phyloP scores from a whole-genome alignment of 1,139 yeast genomes.

The Barnettozyma hawaiiensis region DNA sequence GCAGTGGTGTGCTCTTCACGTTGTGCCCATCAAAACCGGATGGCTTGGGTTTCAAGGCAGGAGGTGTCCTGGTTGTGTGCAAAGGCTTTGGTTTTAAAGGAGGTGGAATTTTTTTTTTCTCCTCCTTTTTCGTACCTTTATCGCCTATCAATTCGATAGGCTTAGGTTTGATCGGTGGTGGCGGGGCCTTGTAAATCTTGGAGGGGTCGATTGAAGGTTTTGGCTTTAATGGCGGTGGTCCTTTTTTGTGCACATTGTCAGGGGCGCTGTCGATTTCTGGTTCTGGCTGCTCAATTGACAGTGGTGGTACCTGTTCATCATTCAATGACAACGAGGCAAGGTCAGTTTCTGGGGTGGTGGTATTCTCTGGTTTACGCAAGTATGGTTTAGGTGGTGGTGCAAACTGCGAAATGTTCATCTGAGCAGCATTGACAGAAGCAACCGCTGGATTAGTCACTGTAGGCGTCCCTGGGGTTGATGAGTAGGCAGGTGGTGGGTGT shows the following conservation, averaged over 20 bases:
- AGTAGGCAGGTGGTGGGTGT: conserved; percentile 2
- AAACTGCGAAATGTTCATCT: conserved; percentile 12
- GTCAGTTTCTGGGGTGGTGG: not conserved
- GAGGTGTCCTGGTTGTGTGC: not conserved
- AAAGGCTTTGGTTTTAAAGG: conserved; percentile 12
- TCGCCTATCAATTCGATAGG: not conserved
- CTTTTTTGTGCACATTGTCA: conserved; percentile 20
- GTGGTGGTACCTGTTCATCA: not conserved
- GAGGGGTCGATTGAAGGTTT: not conserved
- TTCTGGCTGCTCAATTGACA: not conserved
- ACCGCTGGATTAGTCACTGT: not conserved
- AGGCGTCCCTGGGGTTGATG: conserved; percentile 4
- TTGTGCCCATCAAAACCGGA: not conserved
- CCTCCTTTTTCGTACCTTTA: not conserved
- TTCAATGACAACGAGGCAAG: not conserved
- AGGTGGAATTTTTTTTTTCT: too few species aligned
- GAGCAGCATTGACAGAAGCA: conserved; percentile 7
- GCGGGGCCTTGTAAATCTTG: conserved; percentile 10
- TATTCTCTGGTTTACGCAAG: conserved; percentile 12
- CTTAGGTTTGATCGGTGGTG: conserved; percentile 14
- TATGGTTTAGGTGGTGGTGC: conserved; percentile 30
- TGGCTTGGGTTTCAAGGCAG: conserved; percentile 4
- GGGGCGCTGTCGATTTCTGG: not conserved
- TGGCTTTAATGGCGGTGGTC: conserved; percentile 24
- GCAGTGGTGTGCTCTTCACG: not conserved